Evolutionary conservation across 2,329 filamentous ascomycete genomes (phyloP), one percentile per base, ranked within the genome.

Genomic region (Lasiodiplodia hormozganensis): DNA sequence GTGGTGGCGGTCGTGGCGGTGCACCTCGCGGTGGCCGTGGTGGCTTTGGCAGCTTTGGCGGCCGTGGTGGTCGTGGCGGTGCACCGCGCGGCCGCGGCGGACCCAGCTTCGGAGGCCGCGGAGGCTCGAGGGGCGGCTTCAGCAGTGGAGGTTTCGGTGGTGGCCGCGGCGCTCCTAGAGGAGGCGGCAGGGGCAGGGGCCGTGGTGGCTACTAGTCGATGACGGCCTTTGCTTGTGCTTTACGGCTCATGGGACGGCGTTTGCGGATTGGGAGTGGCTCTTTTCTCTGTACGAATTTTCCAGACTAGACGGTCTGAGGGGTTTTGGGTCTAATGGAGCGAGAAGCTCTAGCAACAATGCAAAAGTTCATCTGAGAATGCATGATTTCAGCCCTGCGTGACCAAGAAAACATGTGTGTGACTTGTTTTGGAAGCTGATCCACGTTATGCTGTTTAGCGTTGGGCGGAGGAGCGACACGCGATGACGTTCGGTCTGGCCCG

Each of bases 91-190:
- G 79, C 71, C 75, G 79, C 66, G 77, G 76, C 52, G 73, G 75
- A n/a, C 76, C 79, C 69, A 79, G 82, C 47, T 84, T 84, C 71
- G 77, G 81, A 66, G 72, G 74, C 65, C 80, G 85, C 54, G 60
- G 88, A 87, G 10, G 89, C 6, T 64, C 54, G 28, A 66, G 68
- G 47, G 66, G 66, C 28, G 67, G 68, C 52, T 79, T 73, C 60
- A 78, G 77, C 53, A 88, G 85, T 60, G 89, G 81, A 62, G 87
- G 85, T 77, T 87, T 89, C 64, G 85, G 84, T 21, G 85, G 74
- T 69, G 76, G 78, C 28, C 74, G 72, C 34, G 71, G 69, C 11
- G 67, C 62, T 21, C 66, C 66, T 66, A 67, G 72, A 57, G 71
- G 75, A 62, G 77, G 75, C 21, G 52, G 67, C 60, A 69, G 68